phyloP scores from a whole-genome alignment of 495 filamentous ascomycete species.

The Trichoderma asperelloides region DNA sequence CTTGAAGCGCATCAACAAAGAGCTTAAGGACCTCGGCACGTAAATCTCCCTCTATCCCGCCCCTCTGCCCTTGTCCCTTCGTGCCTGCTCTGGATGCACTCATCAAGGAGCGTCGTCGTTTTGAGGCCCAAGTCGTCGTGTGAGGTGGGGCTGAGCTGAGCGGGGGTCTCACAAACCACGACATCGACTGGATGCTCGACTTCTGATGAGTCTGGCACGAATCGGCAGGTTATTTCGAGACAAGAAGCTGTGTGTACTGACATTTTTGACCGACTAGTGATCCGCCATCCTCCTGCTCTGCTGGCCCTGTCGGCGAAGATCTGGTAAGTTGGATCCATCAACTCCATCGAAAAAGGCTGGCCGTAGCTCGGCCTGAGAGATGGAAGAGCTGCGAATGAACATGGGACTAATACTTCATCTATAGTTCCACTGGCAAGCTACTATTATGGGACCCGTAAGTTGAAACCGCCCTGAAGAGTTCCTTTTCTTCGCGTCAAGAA shows the following conservation, averaged over 20 bases:
- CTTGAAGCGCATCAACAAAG: slow-evolving; percentile 99
- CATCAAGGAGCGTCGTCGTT: background rate
- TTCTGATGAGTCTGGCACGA: background rate
- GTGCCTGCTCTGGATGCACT: background rate
- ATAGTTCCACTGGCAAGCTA: slow-evolving; percentile 99
- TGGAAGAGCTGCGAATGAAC: slow-evolving; percentile 9
- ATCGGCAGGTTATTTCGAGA: background rate
- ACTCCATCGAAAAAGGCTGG: background rate
- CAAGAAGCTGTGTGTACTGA: slow-evolving; percentile 30
- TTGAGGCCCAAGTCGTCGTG: slow-evolving; percentile 4
- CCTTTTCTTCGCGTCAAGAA: background rate
- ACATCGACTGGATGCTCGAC: background rate
- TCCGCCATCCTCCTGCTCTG: slow-evolving; percentile 96
- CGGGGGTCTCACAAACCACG: slow-evolving; percentile 19
- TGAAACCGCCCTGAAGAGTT: background rate
- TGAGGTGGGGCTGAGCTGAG: slow-evolving; percentile 26
- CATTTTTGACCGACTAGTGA: slow-evolving; percentile 50
- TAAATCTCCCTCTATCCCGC: slow-evolving; percentile 41
- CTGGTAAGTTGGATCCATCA: slow-evolving; percentile 57
- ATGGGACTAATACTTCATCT: slow-evolving; percentile 25
- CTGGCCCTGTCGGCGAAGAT: slow-evolving; percentile 93
- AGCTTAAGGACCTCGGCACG: slow-evolving; percentile 98
- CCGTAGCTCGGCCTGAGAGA: slow-evolving; percentile 7
- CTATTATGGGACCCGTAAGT: slow-evolving; percentile 99
- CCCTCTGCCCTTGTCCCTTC: slow-evolving; percentile 1